These are phyloP conservation scores for Hylodesmum podocarpum DNA, from an alignment of 306 rosid genomes.

Conservation along the genomic window DNA sequence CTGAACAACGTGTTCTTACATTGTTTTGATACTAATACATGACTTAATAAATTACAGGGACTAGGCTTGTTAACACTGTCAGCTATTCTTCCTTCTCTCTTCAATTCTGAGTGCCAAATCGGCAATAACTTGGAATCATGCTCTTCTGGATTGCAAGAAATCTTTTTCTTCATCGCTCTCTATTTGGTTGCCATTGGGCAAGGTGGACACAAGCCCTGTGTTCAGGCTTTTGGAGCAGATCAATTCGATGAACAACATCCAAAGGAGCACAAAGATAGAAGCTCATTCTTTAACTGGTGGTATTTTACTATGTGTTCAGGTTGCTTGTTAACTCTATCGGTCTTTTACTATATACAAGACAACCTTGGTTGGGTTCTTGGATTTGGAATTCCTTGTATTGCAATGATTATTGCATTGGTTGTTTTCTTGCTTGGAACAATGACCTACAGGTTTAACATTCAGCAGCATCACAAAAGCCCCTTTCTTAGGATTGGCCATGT, in stretches of 20 bases:
- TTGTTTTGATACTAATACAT: not conserved
- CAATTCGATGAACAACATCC: constrained; percentile 68
- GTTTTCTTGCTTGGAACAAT: constrained; percentile 61
- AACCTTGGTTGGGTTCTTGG: constrained; percentile 66
- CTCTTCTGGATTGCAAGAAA: constrained; percentile 40
- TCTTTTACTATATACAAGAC: constrained; percentile 54
- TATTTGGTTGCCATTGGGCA: constrained; percentile 65
- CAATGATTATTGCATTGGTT: constrained; percentile 46
- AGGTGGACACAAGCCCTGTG: constrained; percentile 85
- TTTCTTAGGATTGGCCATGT: constrained; percentile 46
- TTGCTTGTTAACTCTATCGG: constrained; percentile 18
- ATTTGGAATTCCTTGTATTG: constrained; percentile 59
- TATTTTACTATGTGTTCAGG: constrained; percentile 53
- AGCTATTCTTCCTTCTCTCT: constrained; percentile 46
- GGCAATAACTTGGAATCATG: constrained; percentile 10
- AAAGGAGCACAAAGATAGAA: constrained; percentile 60
- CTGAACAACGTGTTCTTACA: not conserved
- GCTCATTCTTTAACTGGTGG: constrained; percentile 94
- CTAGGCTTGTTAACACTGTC: constrained; percentile 59
- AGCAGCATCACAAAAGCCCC: constrained; percentile 36
- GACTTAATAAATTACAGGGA: constrained; percentile 45
- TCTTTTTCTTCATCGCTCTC: constrained; percentile 61
- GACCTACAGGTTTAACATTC: constrained; percentile 46
- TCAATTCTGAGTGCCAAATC: constrained; percentile 13
- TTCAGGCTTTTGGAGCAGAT: constrained; percentile 81